These are phyloP conservation scores for Clonostachys solani DNA, from an alignment of 2,329 filamentous ascomycete species.

Conservation along the genomic window DNA sequence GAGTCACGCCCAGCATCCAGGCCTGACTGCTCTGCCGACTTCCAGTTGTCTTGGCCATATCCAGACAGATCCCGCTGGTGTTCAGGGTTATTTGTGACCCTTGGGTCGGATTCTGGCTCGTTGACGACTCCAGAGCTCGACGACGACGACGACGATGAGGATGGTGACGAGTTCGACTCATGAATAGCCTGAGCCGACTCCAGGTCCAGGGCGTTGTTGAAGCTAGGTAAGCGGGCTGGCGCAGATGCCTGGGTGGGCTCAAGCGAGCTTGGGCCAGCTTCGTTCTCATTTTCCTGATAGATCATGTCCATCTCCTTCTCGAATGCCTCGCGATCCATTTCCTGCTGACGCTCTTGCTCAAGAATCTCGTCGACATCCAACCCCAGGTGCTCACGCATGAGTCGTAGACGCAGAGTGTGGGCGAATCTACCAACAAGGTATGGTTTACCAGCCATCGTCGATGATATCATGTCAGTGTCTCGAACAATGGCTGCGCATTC, in stretches of 20 bases:
- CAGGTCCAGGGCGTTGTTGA: constrained; percentile 61
- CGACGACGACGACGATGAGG: constrained; percentile 1
- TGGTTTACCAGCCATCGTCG: constrained; percentile 83
- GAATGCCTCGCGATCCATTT: constrained; percentile 55
- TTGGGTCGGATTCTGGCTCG: constrained; percentile 12
- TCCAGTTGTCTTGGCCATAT: constrained; percentile 73
- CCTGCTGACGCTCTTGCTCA: constrained; percentile 69
- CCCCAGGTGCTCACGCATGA: constrained; percentile 97
- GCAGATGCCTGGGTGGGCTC: constrained; percentile 13
- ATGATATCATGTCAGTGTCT: constrained; percentile 89
- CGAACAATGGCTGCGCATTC: constrained; percentile 87
- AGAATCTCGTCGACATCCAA: constrained; percentile 88
- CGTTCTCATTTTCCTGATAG: constrained; percentile 42
- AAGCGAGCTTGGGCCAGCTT: constrained; percentile 1
- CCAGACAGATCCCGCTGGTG: constrained; percentile 77
- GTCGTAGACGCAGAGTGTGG: constrained; percentile 83
- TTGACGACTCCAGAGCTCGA: constrained; percentile 9
- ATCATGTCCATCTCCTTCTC: constrained; percentile 59
- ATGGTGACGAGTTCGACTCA: constrained; percentile 4
- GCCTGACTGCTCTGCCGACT: constrained; percentile 56
- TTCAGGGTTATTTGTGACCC: constrained; percentile 49
- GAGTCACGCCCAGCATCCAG: constrained; percentile 67
- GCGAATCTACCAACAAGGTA: constrained; percentile 91
- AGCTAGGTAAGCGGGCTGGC: constrained; percentile 40
- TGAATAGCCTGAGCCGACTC: constrained; percentile 45